phyloP scores from a whole-genome alignment of 1,284 basidiomycete species.

The Gymnopus androsaceus region DNA sequence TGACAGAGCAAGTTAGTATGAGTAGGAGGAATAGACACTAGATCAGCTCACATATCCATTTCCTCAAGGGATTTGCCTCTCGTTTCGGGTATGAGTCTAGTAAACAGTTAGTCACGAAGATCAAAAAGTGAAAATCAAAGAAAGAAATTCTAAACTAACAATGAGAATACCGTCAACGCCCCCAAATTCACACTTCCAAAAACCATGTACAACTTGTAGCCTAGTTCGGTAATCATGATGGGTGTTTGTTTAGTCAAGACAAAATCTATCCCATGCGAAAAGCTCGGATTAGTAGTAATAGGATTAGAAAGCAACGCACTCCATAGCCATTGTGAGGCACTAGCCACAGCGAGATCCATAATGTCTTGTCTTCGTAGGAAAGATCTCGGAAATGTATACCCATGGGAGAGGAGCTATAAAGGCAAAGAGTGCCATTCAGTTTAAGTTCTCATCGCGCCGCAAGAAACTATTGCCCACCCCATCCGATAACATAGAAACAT shows the following conservation, averaged over 20 bases:
- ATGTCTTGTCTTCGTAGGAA: slow-evolving; percentile 68
- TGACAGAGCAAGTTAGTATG: neutral
- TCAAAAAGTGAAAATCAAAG: slow-evolving; percentile 35
- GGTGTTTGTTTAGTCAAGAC: slow-evolving; percentile 64
- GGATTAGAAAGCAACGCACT: slow-evolving; percentile 39
- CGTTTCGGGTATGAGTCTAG: slow-evolving; percentile 62
- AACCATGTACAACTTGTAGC: slow-evolving; percentile 61
- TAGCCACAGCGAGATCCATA: slow-evolving; percentile 62
- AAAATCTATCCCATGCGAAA: slow-evolving; percentile 54
- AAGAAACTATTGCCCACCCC: slow-evolving; percentile 38
- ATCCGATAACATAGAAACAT: slow-evolving; percentile 62
- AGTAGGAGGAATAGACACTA: neutral
- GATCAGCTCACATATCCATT: slow-evolving; percentile 48
- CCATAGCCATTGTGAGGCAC: slow-evolving; percentile 67
- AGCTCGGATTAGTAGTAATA: slow-evolving; percentile 34
- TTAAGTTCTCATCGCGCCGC: slow-evolving; percentile 1
- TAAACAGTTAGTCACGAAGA: slow-evolving; percentile 21
- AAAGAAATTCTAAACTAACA: slow-evolving; percentile 35
- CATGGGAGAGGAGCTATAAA: slow-evolving; percentile 39
- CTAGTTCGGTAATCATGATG: slow-evolving; percentile 52
- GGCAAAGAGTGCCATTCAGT: neutral
- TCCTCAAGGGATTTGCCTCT: slow-evolving; percentile 64
- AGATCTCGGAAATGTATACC: slow-evolving; percentile 72
- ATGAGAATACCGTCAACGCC: slow-evolving; percentile 39
- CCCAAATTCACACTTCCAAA: slow-evolving; percentile 57